Conservation (phyloP, 257 asterid genomes). For the Ophiorrhiza pumila region DNA sequence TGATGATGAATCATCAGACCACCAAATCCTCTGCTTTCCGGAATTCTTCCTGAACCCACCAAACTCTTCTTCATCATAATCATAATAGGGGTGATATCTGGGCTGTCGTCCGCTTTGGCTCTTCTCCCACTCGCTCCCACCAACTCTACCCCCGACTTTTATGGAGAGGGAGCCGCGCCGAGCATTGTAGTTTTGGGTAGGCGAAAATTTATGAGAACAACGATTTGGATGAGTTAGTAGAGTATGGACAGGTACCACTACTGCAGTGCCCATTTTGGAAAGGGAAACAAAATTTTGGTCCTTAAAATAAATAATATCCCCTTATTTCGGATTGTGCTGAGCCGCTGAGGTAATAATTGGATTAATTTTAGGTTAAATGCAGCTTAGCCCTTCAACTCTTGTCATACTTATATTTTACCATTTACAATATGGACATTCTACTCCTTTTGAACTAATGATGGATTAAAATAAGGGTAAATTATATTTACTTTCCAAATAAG, state of each 20-base stretch:
- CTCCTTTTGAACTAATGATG: too few relatives aligned
- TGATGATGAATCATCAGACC: slow-evolving; percentile 51
- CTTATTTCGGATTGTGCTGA: too few relatives aligned
- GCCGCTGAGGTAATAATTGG: too few relatives aligned
- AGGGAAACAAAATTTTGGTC: slow-evolving; percentile 1
- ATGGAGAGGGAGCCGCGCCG: slow-evolving; percentile 27
- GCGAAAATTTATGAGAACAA: slow-evolving; percentile 9
- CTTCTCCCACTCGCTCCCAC: slow-evolving; percentile 52
- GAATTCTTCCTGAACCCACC: slow-evolving; percentile 41
- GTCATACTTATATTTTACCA: too few relatives aligned
- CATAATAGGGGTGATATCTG: slow-evolving; percentile 36
- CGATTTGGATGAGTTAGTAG: slow-evolving; percentile 23
- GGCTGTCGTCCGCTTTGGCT: slow-evolving; percentile 28
- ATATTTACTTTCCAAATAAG: too few relatives aligned
- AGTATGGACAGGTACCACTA: slow-evolving; percentile 27
- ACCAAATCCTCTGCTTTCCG: slow-evolving; percentile 62
- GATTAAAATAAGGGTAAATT: too few relatives aligned
- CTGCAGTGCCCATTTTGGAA: slow-evolving; percentile 24
- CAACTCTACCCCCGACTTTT: slow-evolving; percentile 39
- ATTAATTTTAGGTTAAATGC: too few relatives aligned
- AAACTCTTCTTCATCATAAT: slow-evolving; percentile 42
- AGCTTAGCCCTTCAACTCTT: too few relatives aligned
- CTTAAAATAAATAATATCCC: neutral
- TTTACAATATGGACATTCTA: too few relatives aligned
- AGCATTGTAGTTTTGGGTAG: neutral